Base-by-base conservation (phyloP, 2,329 filamentous ascomycete genomes). In the Microdochium trichocladiopsis region DNA sequence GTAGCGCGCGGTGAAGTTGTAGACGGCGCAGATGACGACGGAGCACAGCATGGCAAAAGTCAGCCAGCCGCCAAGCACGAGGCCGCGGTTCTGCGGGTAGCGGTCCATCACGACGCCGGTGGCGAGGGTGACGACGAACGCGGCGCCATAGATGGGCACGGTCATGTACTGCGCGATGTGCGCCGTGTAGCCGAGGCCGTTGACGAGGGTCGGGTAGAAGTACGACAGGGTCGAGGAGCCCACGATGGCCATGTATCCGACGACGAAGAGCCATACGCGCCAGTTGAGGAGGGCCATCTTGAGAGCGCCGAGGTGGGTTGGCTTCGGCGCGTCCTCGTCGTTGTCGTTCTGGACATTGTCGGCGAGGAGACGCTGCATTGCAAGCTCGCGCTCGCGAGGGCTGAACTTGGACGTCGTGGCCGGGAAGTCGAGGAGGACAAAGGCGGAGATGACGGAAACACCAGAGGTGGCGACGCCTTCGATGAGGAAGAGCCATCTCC, bases 351-450 rank as follows among this genome's bases (percentile, higher is more conserved):
- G 72, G 62, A 87, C 83, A 55, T 83, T 69, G 60, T 87, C 84
- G 3, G 68, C 67, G 48, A 76, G 75, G 16, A 89, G 69, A 2
- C 86, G 75, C 2, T 76, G 71, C 22, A 86, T 67, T 0, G 88
- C 84, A 3, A 86, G 76, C 12, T 72, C 72, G 23, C 82, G 78
- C 57, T 90, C 84, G 14, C 73, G 70, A 2, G 75, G 72, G 0
- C 75, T 75, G 61, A 90, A 86, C 1, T 62, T 78, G 9, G 53
- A 58, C 16, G 83, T 83, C 51, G 82, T 75, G 52, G 84, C 82
- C 0, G 87, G 87, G 61, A 87, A 89, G 60, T 90, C 85, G 56
- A 85, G 77, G 2, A 89, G 82, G 63, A 83, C 73, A 75, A 80
- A 87, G 65, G 80, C 83, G 2, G 77, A 79, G 1, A 72, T 64